A percentile compares a stretch with the other conserved stretches of the same genome.
These are phyloP conservation scores for Colletotrichum sp. DNA, from an alignment of 2,329 filamentous ascomycete species.

Conservation along the genomic window DNA sequence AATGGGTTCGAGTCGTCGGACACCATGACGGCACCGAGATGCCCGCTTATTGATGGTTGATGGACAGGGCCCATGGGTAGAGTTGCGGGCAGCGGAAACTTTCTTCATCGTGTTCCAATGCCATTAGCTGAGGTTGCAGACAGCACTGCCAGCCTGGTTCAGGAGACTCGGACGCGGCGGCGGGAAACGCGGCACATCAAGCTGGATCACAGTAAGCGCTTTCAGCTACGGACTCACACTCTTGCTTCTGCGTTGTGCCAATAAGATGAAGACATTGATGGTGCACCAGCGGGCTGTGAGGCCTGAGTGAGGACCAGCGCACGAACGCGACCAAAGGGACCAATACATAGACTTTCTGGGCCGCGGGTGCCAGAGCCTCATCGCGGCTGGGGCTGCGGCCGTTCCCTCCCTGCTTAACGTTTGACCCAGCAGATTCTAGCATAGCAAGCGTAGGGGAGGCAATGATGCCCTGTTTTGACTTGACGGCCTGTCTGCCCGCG, in stretches of 20 bases:
- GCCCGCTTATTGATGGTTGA: background rate
- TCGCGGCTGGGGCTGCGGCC: background rate
- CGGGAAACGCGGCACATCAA: background rate
- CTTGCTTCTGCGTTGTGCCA: accelerated
- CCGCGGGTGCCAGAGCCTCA: background rate
- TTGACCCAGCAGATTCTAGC: background rate
- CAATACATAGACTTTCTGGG: background rate
- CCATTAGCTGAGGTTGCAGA: background rate
- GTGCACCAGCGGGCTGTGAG: too few species aligned
- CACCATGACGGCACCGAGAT: background rate
- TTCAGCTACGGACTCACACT: background rate
- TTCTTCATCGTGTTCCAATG: background rate
- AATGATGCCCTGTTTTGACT: background rate
- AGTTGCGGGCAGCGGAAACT: background rate
- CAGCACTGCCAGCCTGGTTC: background rate
- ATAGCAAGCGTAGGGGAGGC: background rate
- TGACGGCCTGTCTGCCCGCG: background rate
- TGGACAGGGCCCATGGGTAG: background rate
- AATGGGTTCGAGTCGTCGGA: background rate
- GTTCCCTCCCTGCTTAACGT: background rate
- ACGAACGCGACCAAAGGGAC: background rate
- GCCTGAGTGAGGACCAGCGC: background rate
- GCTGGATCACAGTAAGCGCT: background rate
- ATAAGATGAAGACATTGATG: background rate
- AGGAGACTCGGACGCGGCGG: background rate